phyloP scores from a whole-genome alignment of 1,284 basidiomycete genomes.

The Grifola frondosa region DNA sequence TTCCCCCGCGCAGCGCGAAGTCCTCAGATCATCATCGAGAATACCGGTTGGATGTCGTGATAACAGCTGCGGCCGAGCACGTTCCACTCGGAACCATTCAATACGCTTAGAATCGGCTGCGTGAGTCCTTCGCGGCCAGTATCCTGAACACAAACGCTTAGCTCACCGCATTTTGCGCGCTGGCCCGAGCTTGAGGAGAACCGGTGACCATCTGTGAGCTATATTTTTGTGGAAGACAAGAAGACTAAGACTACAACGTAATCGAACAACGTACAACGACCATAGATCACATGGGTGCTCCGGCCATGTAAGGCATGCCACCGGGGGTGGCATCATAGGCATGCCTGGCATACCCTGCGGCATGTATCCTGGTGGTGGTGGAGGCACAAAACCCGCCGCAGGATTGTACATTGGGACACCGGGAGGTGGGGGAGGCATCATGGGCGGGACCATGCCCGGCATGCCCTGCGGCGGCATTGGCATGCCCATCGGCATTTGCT shows the following conservation, averaged over 20 bases:
- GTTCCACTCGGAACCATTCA: too few species aligned
- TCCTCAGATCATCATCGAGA: too few species aligned
- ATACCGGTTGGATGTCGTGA: too few species aligned
- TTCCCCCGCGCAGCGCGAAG: too few species aligned
- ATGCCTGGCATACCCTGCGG: constrained; percentile 36
- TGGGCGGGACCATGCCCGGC: constrained; percentile 43
- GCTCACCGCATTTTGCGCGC: too few species aligned
- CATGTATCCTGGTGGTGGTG: constrained; percentile 60
- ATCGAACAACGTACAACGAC: constrained; percentile 19
- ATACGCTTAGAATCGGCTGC: too few species aligned
- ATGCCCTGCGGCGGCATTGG: constrained; percentile 30
- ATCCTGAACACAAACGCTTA: too few species aligned
- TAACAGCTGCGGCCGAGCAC: too few species aligned
- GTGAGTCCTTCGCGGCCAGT: too few species aligned
- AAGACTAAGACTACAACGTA: constrained; percentile 14
- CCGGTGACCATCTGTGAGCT: too few species aligned
- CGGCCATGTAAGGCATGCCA: constrained; percentile 14
- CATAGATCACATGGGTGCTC: constrained; percentile 25
- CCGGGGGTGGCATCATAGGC: constrained; percentile 34
- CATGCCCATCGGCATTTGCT: constrained; percentile 38
- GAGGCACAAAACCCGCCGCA: constrained; percentile 48
- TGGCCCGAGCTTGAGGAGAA: too few species aligned
- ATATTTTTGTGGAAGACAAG: too few species aligned
- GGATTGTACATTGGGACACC: constrained; percentile 48
- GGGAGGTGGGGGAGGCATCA: constrained; percentile 21